A percentile compares a stretch with the other conserved stretches of the same genome.
phyloP scores from a whole-genome alignment of 257 asterid species.

The Rubia yunnanensis region DNA sequence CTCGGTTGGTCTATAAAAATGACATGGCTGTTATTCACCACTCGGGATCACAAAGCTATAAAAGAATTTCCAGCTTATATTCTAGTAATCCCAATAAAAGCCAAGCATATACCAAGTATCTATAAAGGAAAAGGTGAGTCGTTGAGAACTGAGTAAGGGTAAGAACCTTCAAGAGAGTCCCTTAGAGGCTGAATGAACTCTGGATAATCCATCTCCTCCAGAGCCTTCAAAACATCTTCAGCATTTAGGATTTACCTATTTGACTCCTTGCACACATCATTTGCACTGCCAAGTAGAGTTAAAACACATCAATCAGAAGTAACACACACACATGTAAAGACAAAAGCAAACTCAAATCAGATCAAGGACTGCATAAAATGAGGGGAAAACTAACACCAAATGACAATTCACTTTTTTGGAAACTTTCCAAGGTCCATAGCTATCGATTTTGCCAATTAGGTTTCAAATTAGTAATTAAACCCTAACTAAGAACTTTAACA shows the following conservation, averaged over 20 bases:
- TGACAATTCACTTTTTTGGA: neutral
- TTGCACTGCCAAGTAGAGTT: constrained; percentile 35
- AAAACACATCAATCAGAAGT: too few species aligned
- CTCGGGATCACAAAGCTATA: neutral
- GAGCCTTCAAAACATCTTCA: constrained; percentile 89
- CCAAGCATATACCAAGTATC: neutral
- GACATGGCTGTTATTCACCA: too few species aligned
- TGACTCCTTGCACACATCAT: constrained; percentile 81
- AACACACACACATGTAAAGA: neutral
- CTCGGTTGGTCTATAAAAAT: neutral
- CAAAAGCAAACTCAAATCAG: neutral
- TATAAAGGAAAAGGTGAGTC: neutral
- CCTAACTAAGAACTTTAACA: neutral
- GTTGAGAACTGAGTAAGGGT: constrained; percentile 1
- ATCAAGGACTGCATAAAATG: too few species aligned
- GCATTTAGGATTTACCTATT: constrained; percentile 73
- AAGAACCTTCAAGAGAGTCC: constrained; percentile 74
- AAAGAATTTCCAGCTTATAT: neutral
- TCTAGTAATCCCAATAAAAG: neutral
- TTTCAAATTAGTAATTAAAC: neutral
- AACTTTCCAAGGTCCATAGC: neutral
- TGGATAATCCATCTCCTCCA: constrained; percentile 80
- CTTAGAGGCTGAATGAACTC: constrained; percentile 78
- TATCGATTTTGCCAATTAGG: neutral
- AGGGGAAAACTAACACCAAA: neutral